phyloP scores from a whole-genome alignment of 306 rosid species.

The Trifolium pratense region DNA sequence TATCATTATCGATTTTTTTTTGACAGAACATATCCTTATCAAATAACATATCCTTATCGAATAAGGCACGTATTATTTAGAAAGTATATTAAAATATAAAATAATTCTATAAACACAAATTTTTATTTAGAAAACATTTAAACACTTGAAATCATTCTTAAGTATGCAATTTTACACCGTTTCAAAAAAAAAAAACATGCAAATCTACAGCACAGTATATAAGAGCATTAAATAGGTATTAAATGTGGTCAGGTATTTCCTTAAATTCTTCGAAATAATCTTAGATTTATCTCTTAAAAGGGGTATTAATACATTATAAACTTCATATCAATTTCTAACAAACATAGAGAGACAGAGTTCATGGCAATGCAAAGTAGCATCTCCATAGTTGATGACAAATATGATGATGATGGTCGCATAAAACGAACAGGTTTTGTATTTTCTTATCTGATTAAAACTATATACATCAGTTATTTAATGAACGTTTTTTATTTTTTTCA shows the following conservation, averaged over 20 bases:
- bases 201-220: too few species aligned
- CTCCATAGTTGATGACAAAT: conserved; percentile 16
- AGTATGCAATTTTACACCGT: too few species aligned
- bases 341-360: neutral
- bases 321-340: neutral
- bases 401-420: conserved; percentile 51
- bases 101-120: too few species aligned
- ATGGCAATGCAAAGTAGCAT: neutral
- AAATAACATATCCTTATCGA: too few species aligned
- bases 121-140: too few species aligned
- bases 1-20: too few species aligned
- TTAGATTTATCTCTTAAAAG: neutral
- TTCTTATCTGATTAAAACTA: neutral
- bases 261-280: neutral
- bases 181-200: too few species aligned
- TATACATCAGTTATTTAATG: neutral
- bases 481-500: neutral
- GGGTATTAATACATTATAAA: neutral
- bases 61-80: too few species aligned
- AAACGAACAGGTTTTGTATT: conserved; percentile 49
- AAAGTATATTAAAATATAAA: too few species aligned
- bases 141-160: too few species aligned
- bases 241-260: neutral
- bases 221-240: too few species aligned
- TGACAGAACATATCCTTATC: too few species aligned